A percentile compares a stretch with the other conserved stretches of the same genome.
Evolutionary conservation across 768 basidiomycete species (phyloP).

Genomic region (Trametes gibbosa): DNA sequence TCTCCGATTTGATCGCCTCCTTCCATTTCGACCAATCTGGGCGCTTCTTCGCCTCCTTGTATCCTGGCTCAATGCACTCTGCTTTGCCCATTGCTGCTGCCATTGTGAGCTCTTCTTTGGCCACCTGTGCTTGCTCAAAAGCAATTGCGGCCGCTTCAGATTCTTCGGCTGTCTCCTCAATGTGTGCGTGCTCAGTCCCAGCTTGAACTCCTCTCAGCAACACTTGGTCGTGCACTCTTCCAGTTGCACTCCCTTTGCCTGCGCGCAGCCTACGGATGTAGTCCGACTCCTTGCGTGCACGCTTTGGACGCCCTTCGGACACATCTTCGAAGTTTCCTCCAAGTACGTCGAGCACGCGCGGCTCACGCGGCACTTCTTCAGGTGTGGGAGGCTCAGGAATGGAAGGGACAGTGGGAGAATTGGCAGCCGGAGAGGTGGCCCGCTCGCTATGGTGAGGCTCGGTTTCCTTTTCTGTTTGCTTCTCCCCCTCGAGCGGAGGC

Average conservation of each 20-base stretch:
- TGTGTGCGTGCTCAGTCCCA: neutral
- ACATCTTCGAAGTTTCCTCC: neutral
- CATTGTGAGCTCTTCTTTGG: neutral
- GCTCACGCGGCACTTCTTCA: neutral
- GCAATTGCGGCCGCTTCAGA: neutral
- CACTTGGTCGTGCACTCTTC: neutral
- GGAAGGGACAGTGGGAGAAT: neutral
- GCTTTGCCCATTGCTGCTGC: neutral
- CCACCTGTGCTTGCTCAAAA: neutral
- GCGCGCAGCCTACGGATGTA: neutral
- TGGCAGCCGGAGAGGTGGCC: neutral
- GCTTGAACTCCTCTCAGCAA: constrained; percentile 2
- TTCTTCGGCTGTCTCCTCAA: constrained; percentile 1
- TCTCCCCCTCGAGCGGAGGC: constrained; percentile 16
- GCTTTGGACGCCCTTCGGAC: neutral
- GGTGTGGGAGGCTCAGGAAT: neutral
- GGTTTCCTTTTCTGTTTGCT: neutral
- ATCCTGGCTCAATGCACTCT: constrained; percentile 1
- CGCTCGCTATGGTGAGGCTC: neutral
- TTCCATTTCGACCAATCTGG: constrained; percentile 18
- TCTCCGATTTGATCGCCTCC: constrained; percentile 8
- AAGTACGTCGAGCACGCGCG: neutral
- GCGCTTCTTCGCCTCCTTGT: constrained; percentile 6
- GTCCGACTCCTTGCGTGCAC: constrained; percentile 3
- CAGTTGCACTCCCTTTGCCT: neutral